Base-by-base conservation (phyloP, 1,139 yeast species). In the Yamadazyma blattariae region DNA sequence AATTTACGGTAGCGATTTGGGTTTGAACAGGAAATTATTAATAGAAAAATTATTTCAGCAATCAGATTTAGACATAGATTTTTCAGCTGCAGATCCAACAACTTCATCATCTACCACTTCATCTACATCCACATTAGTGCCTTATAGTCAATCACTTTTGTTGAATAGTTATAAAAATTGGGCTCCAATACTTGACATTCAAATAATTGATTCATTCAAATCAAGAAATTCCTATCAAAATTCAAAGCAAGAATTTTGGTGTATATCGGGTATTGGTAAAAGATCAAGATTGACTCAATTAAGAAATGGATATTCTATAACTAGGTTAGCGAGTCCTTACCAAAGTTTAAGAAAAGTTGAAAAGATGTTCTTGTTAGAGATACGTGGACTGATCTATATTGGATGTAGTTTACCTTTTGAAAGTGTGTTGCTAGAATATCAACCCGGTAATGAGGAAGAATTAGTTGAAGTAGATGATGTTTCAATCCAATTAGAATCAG, bases 121-220 rank as follows among this genome's bases (percentile, higher is more conserved):
- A 5, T 17, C 19, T 17, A 5, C 19, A 17, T 5, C 19, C 7
- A 17, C 19, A 5, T 17, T 17, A 7, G 7, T 17, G 7, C 47
- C 39, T 25, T 51, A 25, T 37, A 48, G 38, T 40, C 40, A 14
- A 33, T 47, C 39, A 25, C 35, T 33, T 16, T 31, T 40, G 20
- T 32, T 33, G 25, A 26, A 31, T 37, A 54, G 64, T 40, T 67
- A 60, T 50, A 62, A 58, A 30, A 72, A 67, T 40, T 74, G 81
- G 80, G 64, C 77, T 0, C 80, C 80, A 0, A 41, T 74, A 3
- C 41, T 68, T 17, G 79, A 74, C 48, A 49, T 67, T 0, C 59
- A 54, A 39, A 47, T 71, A 2, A 54, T 70, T 3, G 65, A 66
- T 13, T 47, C 65, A 0, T 51, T 38, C 24, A 42, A 38, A 25